Conservation (phyloP, 2,329 filamentous ascomycete genomes). For the Elsinoe arachidis region DNA sequence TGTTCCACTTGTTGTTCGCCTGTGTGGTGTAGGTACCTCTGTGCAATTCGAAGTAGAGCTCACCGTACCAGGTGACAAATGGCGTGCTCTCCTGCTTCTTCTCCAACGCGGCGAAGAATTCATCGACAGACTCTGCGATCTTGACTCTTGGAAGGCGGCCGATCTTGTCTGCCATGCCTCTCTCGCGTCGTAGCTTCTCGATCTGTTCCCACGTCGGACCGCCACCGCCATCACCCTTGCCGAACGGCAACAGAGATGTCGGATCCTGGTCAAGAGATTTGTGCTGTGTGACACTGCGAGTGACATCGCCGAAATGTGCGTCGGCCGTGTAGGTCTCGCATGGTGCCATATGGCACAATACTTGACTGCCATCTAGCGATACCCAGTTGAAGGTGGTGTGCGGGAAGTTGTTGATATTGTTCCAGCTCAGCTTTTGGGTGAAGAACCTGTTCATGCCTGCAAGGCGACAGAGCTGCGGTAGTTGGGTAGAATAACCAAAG, state of each 20-base stretch:
- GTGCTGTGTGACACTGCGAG: slow-evolving; percentile 79
- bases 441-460: slow-evolving; percentile 97
- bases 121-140: slow-evolving; percentile 82
- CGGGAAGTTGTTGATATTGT: slow-evolving; percentile 98
- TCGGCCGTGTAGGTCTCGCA: slow-evolving; percentile 92
- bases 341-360: slow-evolving; percentile 95
- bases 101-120: slow-evolving; percentile 83
- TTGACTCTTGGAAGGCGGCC: slow-evolving; percentile 79
- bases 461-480: slow-evolving; percentile 85
- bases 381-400: slow-evolving; percentile 99
- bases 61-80: slow-evolving; percentile 93
- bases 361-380: slow-evolving; percentile 85
- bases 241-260: slow-evolving; percentile 85
- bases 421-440: slow-evolving; percentile 98
- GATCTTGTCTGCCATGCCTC: slow-evolving; percentile 80
- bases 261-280: slow-evolving; percentile 92
- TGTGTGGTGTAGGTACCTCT: slow-evolving; percentile 96
- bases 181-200: slow-evolving; percentile 87
- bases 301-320: slow-evolving; percentile 90
- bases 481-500: slow-evolving; percentile 91
- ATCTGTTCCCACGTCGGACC: slow-evolving; percentile 90
- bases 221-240: slow-evolving; percentile 92
- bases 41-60: slow-evolving; percentile 96
- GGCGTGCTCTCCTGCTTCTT: slow-evolving; percentile 58
- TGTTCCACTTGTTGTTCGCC: slow-evolving; percentile 94